Percentiles rank a stretch among this genome's conserved stretches.
Evolutionary conservation across 768 basidiomycete genomes (phyloP).

Genomic region (Pulveroboletus sp.): DNA sequence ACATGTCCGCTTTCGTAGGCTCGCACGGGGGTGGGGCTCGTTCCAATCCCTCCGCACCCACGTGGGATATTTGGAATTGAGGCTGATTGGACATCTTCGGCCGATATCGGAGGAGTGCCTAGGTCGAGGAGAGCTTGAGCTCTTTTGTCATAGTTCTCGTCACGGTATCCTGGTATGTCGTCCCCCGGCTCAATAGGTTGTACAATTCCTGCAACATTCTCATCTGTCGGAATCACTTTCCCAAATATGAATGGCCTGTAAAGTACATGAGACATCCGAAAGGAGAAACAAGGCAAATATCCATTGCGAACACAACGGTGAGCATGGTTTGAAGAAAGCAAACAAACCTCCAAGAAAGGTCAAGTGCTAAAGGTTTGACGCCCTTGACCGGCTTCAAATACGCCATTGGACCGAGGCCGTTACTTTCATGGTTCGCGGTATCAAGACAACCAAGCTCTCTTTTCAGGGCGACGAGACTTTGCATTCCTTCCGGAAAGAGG

Average conservation of each 20-base stretch:
- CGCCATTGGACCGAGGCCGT: not conserved
- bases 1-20: conserved; percentile 6
- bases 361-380: conserved; percentile 50
- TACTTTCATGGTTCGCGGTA: not conserved
- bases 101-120: not conserved
- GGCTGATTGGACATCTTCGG: conserved; percentile 7
- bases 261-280: conserved; percentile 4
- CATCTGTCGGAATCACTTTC: conserved; percentile 28
- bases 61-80: conserved; percentile 8
- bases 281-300: not conserved
- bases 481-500: conserved; percentile 31
- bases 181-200: conserved; percentile 10
- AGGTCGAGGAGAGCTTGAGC: conserved; percentile 13
- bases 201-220: conserved; percentile 24
- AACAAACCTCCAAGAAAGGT: conserved; percentile 65
- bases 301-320: not conserved
- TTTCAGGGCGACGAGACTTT: conserved; percentile 24
- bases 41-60: conserved; percentile 23
- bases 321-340: not conserved
- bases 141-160: conserved; percentile 10
- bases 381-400: conserved; percentile 55
- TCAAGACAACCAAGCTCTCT: conserved; percentile 5
- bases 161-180: conserved; percentile 12
- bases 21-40: conserved; percentile 21
- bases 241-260: conserved; percentile 47